Percentiles rank a stretch among this genome's conserved stretches.
Evolutionary conservation across 441 rosid genomes (phyloP).

Genomic region (Pelargonium citronellum): DNA sequence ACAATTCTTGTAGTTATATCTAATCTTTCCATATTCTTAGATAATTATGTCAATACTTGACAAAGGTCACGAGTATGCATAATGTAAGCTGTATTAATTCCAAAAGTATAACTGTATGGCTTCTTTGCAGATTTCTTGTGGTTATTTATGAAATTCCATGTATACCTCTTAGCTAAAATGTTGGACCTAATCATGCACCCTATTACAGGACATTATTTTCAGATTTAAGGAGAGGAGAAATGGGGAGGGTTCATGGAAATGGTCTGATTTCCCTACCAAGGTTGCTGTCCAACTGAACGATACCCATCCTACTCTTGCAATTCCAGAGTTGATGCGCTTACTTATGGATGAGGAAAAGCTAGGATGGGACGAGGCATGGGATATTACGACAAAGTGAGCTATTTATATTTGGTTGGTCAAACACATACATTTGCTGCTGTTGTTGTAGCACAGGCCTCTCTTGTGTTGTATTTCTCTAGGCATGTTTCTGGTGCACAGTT

Average conservation of each 20-base stretch:
- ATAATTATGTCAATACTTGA: neutral
- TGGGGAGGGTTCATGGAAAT: slow-evolving; percentile 46
- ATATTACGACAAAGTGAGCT: slow-evolving; percentile 64
- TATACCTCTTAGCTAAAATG: neutral
- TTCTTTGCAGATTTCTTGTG: neutral
- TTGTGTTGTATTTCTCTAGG: slow-evolving; percentile 15
- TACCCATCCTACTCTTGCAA: slow-evolving; percentile 96
- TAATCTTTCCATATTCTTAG: neutral
- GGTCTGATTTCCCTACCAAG: slow-evolving; percentile 91
- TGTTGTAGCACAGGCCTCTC: neutral
- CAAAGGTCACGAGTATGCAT: neutral
- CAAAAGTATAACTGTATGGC: neutral
- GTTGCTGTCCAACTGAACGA: slow-evolving; percentile 96
- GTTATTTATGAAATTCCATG: neutral
- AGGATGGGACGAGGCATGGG: slow-evolving; percentile 99
- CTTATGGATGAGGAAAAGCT: slow-evolving; percentile 88
- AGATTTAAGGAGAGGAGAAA: slow-evolving; percentile 78
- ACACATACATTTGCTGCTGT: neutral
- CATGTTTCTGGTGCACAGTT: slow-evolving; percentile 11
- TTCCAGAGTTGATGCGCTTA: slow-evolving; percentile 93
- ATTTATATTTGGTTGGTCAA: slow-evolving; percentile 6
- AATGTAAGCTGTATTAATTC: neutral
- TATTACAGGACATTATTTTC: slow-evolving; percentile 72
- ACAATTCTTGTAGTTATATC: neutral
- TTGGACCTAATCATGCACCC: slow-evolving; percentile 23